These are phyloP conservation scores for Arxiozyma slooffiae DNA, from an alignment of 1,139 yeast genomes.

Conservation along the genomic window DNA sequence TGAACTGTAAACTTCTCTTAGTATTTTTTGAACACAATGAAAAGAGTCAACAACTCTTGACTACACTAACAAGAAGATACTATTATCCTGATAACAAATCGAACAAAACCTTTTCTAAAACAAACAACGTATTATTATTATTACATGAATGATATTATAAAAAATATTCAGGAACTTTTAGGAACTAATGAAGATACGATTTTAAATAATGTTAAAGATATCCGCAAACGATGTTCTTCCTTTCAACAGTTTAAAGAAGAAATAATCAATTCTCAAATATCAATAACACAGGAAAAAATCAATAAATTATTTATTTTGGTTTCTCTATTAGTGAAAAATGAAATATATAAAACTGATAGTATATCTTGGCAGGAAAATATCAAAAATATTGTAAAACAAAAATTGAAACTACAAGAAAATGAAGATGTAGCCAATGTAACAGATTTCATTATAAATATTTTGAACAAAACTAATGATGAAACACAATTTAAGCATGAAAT, in stretches of 20 bases:
- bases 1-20: background rate
- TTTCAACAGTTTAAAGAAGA: constrained; percentile 10
- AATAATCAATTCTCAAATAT: constrained; percentile 9
- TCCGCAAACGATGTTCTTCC: constrained; percentile 10
- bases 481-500: constrained; percentile 38
- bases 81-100: background rate
- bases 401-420: background rate
- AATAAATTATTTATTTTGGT: constrained; percentile 15
- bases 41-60: background rate
- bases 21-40: background rate
- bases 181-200: constrained; percentile 22
- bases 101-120: background rate
- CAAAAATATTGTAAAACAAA: constrained; percentile 34
- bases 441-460: constrained; percentile 46
- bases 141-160: constrained; percentile 10
- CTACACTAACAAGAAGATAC: background rate
- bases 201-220: constrained; percentile 19
- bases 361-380: constrained; percentile 17
- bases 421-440: constrained; percentile 32
- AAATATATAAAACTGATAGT: constrained; percentile 1
- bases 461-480: constrained; percentile 32
- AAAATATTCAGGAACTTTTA: constrained; percentile 11
- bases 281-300: constrained; percentile 12
- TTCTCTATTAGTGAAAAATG: background rate
- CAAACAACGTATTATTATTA: background rate